phyloP scores from a whole-genome alignment of 805 yeast species.

The Torulaspora microellipsoides region DNA sequence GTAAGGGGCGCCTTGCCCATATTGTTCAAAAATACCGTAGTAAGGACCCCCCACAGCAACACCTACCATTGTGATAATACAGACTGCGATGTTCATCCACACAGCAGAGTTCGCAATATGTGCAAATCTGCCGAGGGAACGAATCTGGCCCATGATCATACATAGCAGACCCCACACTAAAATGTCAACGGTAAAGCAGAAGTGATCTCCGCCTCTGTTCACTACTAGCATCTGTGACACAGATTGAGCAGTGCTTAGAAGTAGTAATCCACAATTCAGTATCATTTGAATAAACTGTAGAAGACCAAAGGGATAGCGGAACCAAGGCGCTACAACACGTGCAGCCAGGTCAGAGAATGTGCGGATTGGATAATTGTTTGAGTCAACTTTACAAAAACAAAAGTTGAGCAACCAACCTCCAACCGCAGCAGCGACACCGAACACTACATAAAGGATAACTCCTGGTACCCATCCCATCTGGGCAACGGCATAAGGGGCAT shows the following conservation, averaged over 20 bases:
- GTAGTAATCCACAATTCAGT: conserved; percentile 41
- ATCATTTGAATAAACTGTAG: conserved; percentile 42
- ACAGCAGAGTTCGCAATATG: conserved; percentile 43
- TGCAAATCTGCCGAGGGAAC: conserved; percentile 38
- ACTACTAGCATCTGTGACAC: conserved; percentile 37
- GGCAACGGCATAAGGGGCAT: conserved; percentile 44
- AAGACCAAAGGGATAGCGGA: conserved; percentile 16
- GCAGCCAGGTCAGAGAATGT: conserved; percentile 42
- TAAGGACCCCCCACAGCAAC: conserved; percentile 36
- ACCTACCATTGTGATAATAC: conserved; percentile 43
- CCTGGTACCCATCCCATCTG: conserved; percentile 46
- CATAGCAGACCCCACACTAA: conserved; percentile 43
- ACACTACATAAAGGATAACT: conserved; percentile 37
- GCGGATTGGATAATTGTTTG: conserved; percentile 41
- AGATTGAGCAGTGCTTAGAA: conserved; percentile 41
- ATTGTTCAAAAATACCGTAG: conserved; percentile 30
- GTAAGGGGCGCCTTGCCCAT: conserved; percentile 14
- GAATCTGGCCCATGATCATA: conserved; percentile 41
- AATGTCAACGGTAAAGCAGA: conserved; percentile 41
- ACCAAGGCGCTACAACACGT: conserved; percentile 33
- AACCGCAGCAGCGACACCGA: conserved; percentile 41
- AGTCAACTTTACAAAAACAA: conserved; percentile 37
- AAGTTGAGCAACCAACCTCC: conserved; percentile 40
- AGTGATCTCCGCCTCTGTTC: conserved; percentile 22
- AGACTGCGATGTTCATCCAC: conserved; percentile 44